Evolutionary conservation across 1,139 yeast species (phyloP).

Genomic region (Candida neerlandica): DNA sequence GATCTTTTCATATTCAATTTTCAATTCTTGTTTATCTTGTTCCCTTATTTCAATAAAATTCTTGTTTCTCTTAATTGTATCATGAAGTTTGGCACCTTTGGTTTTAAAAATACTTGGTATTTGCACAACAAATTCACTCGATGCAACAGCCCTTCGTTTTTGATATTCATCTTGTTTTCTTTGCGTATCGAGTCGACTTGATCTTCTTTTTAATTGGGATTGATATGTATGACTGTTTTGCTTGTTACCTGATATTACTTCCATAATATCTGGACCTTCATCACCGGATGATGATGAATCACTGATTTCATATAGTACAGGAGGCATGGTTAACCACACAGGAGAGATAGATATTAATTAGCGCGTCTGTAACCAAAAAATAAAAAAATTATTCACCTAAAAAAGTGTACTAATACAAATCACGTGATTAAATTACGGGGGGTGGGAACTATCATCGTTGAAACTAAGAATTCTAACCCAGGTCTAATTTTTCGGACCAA

Average conservation of each 20-base stretch:
- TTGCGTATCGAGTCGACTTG: background rate
- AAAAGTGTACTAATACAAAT: too few relatives aligned
- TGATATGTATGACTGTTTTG: background rate
- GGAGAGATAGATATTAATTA: too few relatives aligned
- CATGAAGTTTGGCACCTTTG: slow-evolving; percentile 27
- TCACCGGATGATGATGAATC: background rate
- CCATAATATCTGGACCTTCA: background rate
- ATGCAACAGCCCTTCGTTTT: background rate
- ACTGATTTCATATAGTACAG: background rate
- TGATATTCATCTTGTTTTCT: background rate
- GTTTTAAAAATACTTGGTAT: slow-evolving; percentile 30
- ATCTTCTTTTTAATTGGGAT: background rate
- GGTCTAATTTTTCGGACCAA: too few relatives aligned
- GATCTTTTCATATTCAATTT: slow-evolving; percentile 14
- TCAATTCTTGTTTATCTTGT: slow-evolving; percentile 18
- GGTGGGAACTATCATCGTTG: too few relatives aligned
- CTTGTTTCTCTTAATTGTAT: slow-evolving; percentile 17
- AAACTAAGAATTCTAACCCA: too few relatives aligned
- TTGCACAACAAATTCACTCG: slow-evolving; percentile 22
- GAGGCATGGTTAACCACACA: background rate
- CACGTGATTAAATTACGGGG: too few relatives aligned
- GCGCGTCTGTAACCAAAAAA: too few relatives aligned
- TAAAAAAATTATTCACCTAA: too few relatives aligned
- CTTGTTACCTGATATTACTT: background rate
- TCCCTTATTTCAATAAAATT: slow-evolving; percentile 20